These are phyloP conservation scores for Phytophthora pluvialis DNA, from an alignment of 352 stramenopile species.

Conservation along the genomic window DNA sequence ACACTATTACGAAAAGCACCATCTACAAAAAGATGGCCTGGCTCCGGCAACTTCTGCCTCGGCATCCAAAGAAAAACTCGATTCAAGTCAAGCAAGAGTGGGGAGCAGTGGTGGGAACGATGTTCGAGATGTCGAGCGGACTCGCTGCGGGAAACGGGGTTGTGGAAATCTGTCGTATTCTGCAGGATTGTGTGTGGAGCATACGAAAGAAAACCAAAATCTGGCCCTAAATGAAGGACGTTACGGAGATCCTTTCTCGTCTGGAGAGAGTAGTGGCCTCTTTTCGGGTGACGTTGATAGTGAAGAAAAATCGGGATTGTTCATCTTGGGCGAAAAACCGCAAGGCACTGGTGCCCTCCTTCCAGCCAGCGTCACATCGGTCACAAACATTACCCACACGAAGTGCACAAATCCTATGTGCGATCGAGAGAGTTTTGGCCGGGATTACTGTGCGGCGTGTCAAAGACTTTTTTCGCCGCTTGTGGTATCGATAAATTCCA, in stretches of 20 bases:
- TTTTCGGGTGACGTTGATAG: conserved; percentile 24
- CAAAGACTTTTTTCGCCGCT: conserved; percentile 66
- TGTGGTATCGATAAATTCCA: conserved; percentile 46
- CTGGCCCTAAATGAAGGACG: conserved; percentile 14
- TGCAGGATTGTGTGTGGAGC: conserved; percentile 56
- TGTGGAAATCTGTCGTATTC: conserved; percentile 57
- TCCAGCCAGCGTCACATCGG: conserved; percentile 21
- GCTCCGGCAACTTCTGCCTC: not conserved
- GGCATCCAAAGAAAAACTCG: conserved; percentile 11
- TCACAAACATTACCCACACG: conserved; percentile 11
- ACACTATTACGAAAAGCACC: conserved; percentile 82
- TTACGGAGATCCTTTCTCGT: conserved; percentile 20
- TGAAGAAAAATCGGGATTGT: conserved; percentile 39
- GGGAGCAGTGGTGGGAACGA: conserved; percentile 15
- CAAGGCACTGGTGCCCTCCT: conserved; percentile 13
- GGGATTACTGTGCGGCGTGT: conserved; percentile 67
- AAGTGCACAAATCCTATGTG: conserved; percentile 72
- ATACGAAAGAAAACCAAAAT: conserved; percentile 49
- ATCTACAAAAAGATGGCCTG: conserved; percentile 40
- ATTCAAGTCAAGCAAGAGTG: conserved; percentile 7
- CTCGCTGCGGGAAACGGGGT: conserved; percentile 34
- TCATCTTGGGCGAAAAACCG: conserved; percentile 29
- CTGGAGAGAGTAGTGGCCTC: conserved; percentile 5
- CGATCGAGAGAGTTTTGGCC: conserved; percentile 53
- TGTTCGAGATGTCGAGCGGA: conserved; percentile 41